phyloP scores from a whole-genome alignment of 352 stramenopile genomes.

The Phytopythium vexans region DNA sequence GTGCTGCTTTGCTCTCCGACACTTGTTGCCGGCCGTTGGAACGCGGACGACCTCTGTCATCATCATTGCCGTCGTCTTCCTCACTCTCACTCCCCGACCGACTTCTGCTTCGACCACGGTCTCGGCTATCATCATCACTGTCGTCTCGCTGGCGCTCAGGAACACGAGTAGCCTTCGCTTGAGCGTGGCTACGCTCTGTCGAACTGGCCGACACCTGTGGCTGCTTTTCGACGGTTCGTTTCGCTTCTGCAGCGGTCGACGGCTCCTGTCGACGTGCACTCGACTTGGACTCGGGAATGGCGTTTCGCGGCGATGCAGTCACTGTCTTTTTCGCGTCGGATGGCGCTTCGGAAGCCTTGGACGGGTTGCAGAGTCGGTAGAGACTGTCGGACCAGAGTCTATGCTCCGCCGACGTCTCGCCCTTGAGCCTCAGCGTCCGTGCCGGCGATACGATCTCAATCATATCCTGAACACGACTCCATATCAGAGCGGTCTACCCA shows the following conservation, averaged over 20 bases:
- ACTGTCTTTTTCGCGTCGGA: slow-evolving; percentile 5
- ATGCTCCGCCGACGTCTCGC: slow-evolving; percentile 76
- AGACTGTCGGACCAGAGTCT: slow-evolving; percentile 80
- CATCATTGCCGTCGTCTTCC: no score
- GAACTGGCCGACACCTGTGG: no score
- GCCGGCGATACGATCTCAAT: slow-evolving; percentile 79
- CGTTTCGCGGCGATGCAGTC: slow-evolving; percentile 7
- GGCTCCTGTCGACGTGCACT: slow-evolving; percentile 5
- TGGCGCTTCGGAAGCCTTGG: slow-evolving; percentile 10
- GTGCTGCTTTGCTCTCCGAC: no score
- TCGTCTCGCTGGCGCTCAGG: slow-evolving; percentile 3
- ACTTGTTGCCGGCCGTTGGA: no score
- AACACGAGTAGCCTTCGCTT: no score
- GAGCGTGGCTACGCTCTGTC: no score
- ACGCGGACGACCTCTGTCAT: no score
- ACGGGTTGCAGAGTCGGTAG: slow-evolving; percentile 62
- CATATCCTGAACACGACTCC: slow-evolving; percentile 43
- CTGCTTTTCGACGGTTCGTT: slow-evolving; percentile 1
- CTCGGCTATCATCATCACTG: slow-evolving; percentile 9
- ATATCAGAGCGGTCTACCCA: no score
- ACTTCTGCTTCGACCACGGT: background rate
- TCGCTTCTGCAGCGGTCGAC: background rate
- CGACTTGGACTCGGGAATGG: slow-evolving; percentile 6
- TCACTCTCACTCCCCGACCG: no score
- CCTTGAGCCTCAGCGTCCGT: slow-evolving; percentile 71